These are phyloP conservation scores for Pseudocercospora crystallina DNA, from an alignment of 2,329 filamentous ascomycete species.

Conservation along the genomic window DNA sequence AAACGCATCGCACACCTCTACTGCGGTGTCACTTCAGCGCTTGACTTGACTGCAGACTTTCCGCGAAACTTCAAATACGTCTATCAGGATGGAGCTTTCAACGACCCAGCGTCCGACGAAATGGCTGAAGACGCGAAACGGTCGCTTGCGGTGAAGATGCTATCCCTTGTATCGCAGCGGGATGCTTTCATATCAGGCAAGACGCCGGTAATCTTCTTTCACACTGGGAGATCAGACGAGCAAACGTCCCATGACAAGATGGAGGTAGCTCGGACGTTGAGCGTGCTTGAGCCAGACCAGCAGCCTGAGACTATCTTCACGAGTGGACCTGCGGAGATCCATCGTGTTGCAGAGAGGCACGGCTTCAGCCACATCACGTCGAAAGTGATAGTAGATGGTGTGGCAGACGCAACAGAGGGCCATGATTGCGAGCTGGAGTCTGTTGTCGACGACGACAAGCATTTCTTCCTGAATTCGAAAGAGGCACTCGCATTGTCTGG, in stretches of 20 bases:
- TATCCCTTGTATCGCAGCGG: slow-evolving; percentile 9
- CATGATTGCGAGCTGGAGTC: neutral
- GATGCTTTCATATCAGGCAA: slow-evolving; percentile 9
- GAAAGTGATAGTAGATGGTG: slow-evolving; percentile 5
- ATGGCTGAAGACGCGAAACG: slow-evolving; percentile 2
- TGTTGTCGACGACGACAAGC: slow-evolving; percentile 6
- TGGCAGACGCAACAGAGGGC: slow-evolving; percentile 8
- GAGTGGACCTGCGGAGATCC: slow-evolving; percentile 1
- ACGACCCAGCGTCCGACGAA: neutral
- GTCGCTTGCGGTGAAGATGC: slow-evolving; percentile 5
- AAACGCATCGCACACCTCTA: slow-evolving; percentile 4
- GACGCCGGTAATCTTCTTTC: slow-evolving; percentile 5
- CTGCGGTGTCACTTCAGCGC: slow-evolving; percentile 10
- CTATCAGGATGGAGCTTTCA: slow-evolving; percentile 8
- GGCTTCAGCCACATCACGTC: slow-evolving; percentile 1
- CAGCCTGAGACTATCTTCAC: slow-evolving; percentile 3
- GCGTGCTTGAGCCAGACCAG: neutral
- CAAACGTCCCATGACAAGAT: neutral
- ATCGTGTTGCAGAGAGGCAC: neutral
- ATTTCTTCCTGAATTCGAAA: slow-evolving; percentile 9
- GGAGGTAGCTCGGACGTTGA: slow-evolving; percentile 3
- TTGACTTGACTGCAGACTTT: slow-evolving; percentile 7
- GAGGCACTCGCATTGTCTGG: slow-evolving; percentile 8
- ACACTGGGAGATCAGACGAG: neutral
- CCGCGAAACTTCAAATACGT: slow-evolving; percentile 10